Conservation (phyloP, 2,329 filamentous ascomycete species). For the Pseudocercospora crystallina region DNA sequence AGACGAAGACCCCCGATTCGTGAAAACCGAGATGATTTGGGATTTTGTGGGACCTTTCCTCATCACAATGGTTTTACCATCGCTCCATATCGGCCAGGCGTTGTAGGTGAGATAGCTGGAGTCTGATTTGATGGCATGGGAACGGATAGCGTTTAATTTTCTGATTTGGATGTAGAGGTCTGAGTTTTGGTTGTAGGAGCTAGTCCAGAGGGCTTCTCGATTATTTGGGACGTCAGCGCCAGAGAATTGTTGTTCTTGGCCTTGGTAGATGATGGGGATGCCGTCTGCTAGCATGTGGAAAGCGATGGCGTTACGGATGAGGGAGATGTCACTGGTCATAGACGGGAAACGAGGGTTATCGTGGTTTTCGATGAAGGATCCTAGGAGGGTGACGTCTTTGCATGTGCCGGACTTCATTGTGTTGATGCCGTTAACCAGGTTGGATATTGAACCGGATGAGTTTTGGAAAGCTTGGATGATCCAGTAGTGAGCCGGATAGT, state of each 20-base stretch:
- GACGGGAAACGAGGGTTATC: conserved; percentile 42
- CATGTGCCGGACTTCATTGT: conserved; percentile 30
- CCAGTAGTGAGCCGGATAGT: conserved; percentile 45
- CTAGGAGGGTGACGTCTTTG: conserved; percentile 38
- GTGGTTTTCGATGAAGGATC: conserved; percentile 39
- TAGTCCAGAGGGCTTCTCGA: conserved; percentile 40
- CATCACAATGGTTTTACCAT: conserved; percentile 43
- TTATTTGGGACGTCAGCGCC: conserved; percentile 34
- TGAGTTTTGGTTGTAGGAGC: conserved; percentile 38
- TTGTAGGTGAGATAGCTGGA: conserved; percentile 41
- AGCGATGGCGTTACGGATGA: conserved; percentile 60
- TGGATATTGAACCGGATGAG: conserved; percentile 35
- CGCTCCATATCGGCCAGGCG: conserved; percentile 39
- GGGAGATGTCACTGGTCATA: conserved; percentile 51
- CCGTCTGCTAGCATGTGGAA: conserved; percentile 60
- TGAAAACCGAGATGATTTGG: conserved; percentile 39
- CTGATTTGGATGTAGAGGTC: conserved; percentile 41
- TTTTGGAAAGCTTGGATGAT: conserved; percentile 37
- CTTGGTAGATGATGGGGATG: conserved; percentile 64
- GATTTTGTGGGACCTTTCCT: conserved; percentile 42
- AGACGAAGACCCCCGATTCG: conserved; percentile 24
- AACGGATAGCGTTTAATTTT: conserved; percentile 53
- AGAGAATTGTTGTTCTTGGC: conserved; percentile 60
- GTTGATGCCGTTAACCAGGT: conserved; percentile 36
- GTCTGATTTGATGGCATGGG: conserved; percentile 40